Evolutionary conservation across 805 yeast species (phyloP), one percentile per base, ranked within the genome.

Genomic region (Candida chauliodis): DNA sequence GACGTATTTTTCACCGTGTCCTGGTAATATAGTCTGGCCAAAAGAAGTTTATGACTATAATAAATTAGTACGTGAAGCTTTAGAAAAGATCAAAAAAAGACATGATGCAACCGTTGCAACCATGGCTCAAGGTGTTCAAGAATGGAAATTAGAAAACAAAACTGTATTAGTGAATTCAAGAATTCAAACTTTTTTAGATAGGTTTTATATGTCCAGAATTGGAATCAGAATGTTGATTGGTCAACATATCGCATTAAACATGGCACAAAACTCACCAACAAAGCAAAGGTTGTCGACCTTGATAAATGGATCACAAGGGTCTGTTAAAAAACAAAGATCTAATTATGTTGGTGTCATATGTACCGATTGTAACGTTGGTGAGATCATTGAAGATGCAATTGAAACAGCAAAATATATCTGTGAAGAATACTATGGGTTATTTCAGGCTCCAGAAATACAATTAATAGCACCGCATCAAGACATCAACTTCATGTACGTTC

Each of bases 21-120:
- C 81, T 9, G 61, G 66, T 29, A 74, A 75, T 50, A 66, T 70
- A 10, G 65, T 71, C 17, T 84, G 90, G 81, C 89, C 95, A 11
- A 69, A 75, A 31, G 93, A 83, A 50, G 84, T 84, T 23, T 75
- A 75, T 48, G 77, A 76, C 43, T 89, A 82, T 61, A 89, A 84
- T 58, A 75, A 75, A 51, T 47, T 57, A 10, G 91, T 87, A 8
- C 77, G 80, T 30, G 80, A 80, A 28, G 68, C 84, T 0, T 67
- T 88, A 43, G 73, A 76, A 36, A 77, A 73, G 44, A 88, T 88
- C 59, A 89, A 88, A 55, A 77, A 75, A 47, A 69, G 96, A 23
- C 96, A 88, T 58, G 96, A 89, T 59, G 95, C 95, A 7, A 90
- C 95, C 0, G 96, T 89, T 13, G 81, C 95, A 11, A 87, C 96